Evolutionary conservation across 2,329 filamentous ascomycete species (phyloP), one percentile per base, ranked within the genome.

Genomic region (Phialocephala subalpina): DNA sequence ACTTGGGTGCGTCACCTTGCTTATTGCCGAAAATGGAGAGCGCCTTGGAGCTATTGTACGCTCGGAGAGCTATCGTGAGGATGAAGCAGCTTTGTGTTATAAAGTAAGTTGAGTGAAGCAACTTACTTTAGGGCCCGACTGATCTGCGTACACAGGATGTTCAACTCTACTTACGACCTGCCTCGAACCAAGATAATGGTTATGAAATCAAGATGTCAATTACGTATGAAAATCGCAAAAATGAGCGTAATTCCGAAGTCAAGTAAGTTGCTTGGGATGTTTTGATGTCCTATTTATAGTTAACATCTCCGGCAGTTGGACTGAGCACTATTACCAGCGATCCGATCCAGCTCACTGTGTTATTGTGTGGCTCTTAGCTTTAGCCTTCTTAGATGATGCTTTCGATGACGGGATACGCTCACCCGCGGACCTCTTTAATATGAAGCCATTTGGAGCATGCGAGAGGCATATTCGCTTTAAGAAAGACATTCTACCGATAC

Each of bases 1-100:
- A 27, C 25, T 29, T 52, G 47, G 12, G 47, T 52, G 47, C 25
- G 14, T 52, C 25, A 12, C 27, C 20, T 18, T 52, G 25, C 47
- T 52, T 52, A 29, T 52, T 9, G 47, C 47, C 47, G 47, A 52
- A 22, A 52, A 52, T 16, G 47, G 47, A 25, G 47, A 52, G 47
- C 47, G 47, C 11, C 9, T 52, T 27, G 47, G 47, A 52, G 47
- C 20, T 16, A 29, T 52, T 52, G 20, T 18, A 25, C 47, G 47
- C 22, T 52, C 47, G 25, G 47, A 52, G 22, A 12, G 8, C 25
- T 52, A 52, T 52, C 47, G 47, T 9, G 11, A 52, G 47, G 20
- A 7, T 7, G 47, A 52, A 14, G 22, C 9, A 29, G 47, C 47
- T 16, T 29, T 52, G 25, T 29, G 47, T 52, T 52, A 52, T 29